phyloP scores from a whole-genome alignment of 805 yeast species.

The Nakazawaea ernobii region DNA sequence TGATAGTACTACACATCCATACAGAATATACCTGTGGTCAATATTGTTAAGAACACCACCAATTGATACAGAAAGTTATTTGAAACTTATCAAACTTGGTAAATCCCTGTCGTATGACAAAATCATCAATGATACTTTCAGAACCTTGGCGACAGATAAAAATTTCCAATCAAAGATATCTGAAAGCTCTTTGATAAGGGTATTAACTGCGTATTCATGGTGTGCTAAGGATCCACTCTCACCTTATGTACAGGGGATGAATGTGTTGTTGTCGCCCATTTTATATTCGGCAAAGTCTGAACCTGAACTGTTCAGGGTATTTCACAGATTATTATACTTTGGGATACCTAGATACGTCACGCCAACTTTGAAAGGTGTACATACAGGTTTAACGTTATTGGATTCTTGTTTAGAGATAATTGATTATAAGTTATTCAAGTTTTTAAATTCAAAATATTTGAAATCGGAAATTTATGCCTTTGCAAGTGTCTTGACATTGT shows the following conservation, averaged over 20 bases:
- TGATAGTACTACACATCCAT: slow-evolving; percentile 41
- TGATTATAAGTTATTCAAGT: slow-evolving; percentile 63
- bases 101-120: slow-evolving; percentile 58
- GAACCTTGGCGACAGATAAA: slow-evolving; percentile 75
- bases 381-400: slow-evolving; percentile 68
- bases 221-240: slow-evolving; percentile 22
- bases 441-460: slow-evolving; percentile 55
- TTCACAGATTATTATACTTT: slow-evolving; percentile 52
- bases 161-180: slow-evolving; percentile 57
- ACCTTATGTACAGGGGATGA: slow-evolving; percentile 87
- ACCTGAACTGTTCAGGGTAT: slow-evolving; percentile 76
- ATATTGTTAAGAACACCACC: slow-evolving; percentile 63
- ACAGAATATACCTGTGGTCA: slow-evolving; percentile 77
- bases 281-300: slow-evolving; percentile 72
- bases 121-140: slow-evolving; percentile 78
- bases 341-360: slow-evolving; percentile 76
- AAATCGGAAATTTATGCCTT: slow-evolving; percentile 86
- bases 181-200: slow-evolving; percentile 63
- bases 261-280: slow-evolving; percentile 79
- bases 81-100: slow-evolving; percentile 46
- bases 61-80: slow-evolving; percentile 48
- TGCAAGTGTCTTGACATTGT: slow-evolving; percentile 74
- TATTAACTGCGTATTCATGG: slow-evolving; percentile 69
- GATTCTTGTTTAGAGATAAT: slow-evolving; percentile 66
- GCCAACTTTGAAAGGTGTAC: slow-evolving; percentile 75